A percentile compares a stretch with the other conserved stretches of the same genome.
Conservation (phyloP, 345 rosid species). For the Eucalyptus marginata region DNA sequence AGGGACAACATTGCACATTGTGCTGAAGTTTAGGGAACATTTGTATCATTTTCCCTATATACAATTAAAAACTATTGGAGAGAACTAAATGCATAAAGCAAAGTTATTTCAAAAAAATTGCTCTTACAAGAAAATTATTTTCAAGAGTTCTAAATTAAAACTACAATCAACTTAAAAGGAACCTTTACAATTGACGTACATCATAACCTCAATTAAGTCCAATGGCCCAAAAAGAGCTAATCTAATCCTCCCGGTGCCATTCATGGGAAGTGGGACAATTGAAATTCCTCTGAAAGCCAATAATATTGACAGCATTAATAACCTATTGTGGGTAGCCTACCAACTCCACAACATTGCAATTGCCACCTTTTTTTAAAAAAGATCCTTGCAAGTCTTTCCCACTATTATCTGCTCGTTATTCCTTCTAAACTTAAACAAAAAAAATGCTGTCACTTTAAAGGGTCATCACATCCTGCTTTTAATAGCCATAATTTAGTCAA, state of each 20-base stretch:
- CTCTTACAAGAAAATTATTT: neutral
- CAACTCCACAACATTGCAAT: neutral
- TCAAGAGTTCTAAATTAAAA: neutral
- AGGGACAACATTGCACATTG: neutral
- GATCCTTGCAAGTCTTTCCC: neutral
- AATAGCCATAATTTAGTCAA: neutral
- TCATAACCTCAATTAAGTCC: neutral
- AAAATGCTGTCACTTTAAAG: neutral
- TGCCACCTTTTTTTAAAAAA: neutral
- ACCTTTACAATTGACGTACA: neutral
- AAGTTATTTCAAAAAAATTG: neutral
- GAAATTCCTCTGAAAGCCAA: neutral
- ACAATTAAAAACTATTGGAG: neutral
- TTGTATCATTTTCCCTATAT: neutral
- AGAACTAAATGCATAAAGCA: neutral
- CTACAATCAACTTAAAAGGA: neutral
- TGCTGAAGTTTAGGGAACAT: neutral
- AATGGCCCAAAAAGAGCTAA: neutral
- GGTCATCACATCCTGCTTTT: neutral
- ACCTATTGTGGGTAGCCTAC: neutral
- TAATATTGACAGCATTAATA: neutral
- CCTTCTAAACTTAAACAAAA: neutral
- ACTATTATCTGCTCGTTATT: neutral
- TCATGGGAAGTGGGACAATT: neutral
- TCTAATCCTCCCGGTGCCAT: neutral